Base-by-base conservation (phyloP, 345 rosid genomes). In the Syzygium jambos region DNA sequence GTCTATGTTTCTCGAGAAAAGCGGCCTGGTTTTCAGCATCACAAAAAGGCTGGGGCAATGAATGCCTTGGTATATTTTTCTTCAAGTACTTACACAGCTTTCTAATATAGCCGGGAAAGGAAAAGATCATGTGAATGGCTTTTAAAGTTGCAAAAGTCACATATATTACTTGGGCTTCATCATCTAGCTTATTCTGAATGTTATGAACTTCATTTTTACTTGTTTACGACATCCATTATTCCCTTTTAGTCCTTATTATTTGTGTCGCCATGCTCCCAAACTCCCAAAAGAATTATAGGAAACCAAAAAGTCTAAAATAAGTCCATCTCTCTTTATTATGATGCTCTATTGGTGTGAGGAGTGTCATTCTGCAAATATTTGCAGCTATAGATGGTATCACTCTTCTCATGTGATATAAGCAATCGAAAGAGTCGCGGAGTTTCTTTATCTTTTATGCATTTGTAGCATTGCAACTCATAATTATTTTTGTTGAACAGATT, bases 21-120 rank as follows among this genome's bases (percentile, higher is more conserved):
- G 92, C 95, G 99, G 59, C 99, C 99, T 90, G 98, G 98, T 87
- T 97, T 96, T 91, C 98, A 97, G 87, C 99, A 97, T 85, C 99
- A 97, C 95, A 97, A 97, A 92, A 97, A 97, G 88, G 99, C 99
- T 27, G 99, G 99, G 89, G 99, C 99, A 73, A 96, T 96, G 98
- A 97, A 97, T 91, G 98, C 99, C 56, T 90, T 97, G 98, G 99
- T 96, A 90, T 82, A 96, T 89, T 77, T 49, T 29, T 87, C 86
- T 82, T 87, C 13, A 29, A 34, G 25, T 22, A 77, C 55, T 51
- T 84, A 22, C 25, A 27, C 57, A 55, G 23, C 78, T 77, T 17
- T 34, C 78, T 53, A 29, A 52, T 34, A 29, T 52, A 52, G 19
- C 59, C 7, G 10, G 46, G 80, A 73, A 73, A 38, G 21, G 80